phyloP scores from a whole-genome alignment of 2,329 filamentous ascomycete species.

The Penicillium fuscoglaucum region DNA sequence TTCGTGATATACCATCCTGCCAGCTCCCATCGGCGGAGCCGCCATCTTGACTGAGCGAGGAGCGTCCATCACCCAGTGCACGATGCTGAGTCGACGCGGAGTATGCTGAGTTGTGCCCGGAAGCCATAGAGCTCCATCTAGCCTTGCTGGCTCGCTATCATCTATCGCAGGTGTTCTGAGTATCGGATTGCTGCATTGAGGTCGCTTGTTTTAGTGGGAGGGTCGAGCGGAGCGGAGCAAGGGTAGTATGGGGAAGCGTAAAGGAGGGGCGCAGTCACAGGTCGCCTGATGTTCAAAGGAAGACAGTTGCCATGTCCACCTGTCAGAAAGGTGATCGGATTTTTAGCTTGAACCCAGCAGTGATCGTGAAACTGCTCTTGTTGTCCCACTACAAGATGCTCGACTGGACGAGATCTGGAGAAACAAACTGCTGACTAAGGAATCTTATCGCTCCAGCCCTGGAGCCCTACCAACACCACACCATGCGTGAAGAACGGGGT shows the following conservation, averaged over 20 bases:
- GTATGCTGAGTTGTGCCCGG: constrained; percentile 45
- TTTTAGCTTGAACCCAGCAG: neutral
- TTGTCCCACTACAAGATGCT: constrained; percentile 8
- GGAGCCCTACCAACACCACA: neutral
- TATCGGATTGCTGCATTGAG: constrained; percentile 36
- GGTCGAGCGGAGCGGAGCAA: constrained; percentile 26
- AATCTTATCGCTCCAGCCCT: constrained; percentile 2
- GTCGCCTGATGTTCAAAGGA: constrained; percentile 17
- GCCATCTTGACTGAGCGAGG: constrained; percentile 43
- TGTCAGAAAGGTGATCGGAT: constrained; percentile 2
- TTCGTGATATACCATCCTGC: constrained; percentile 34
- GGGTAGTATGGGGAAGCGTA: constrained; percentile 25
- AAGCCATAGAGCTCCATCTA: constrained; percentile 50
- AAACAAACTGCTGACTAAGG: constrained; percentile 27
- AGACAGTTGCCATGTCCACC: constrained; percentile 2
- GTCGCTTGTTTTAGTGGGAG: constrained; percentile 13
- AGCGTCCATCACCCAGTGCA: constrained; percentile 38
- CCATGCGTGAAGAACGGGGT: neutral
- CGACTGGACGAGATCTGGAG: constrained; percentile 6
- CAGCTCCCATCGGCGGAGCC: constrained; percentile 42
- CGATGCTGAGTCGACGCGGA: constrained; percentile 46
- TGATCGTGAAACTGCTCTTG: constrained; percentile 6
- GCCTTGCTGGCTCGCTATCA: constrained; percentile 38
- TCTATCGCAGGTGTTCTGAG: constrained; percentile 31
- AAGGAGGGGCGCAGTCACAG: constrained; percentile 27